phyloP scores from a whole-genome alignment of 306 rosid species.

The Rosa chinensis region DNA sequence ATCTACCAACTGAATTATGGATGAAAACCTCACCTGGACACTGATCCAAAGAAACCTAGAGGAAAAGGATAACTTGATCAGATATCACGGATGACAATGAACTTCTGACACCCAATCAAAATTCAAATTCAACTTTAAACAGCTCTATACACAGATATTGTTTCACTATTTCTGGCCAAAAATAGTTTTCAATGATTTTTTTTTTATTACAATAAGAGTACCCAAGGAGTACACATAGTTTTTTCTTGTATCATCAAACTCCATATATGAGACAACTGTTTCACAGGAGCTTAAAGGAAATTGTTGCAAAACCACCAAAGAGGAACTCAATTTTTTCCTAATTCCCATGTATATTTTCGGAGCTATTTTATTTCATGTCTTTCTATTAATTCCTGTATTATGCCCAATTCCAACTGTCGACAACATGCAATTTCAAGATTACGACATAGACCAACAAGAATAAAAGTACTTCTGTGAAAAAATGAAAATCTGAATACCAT shows the following conservation, averaged over 20 bases:
- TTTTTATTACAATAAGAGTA: background rate
- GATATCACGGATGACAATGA: background rate
- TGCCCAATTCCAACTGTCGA: background rate
- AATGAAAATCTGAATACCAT: conserved; percentile 58
- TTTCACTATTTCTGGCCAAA: background rate
- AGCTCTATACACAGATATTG: background rate
- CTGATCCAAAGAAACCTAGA: conserved; percentile 80
- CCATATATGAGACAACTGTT: background rate
- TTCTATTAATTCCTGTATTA: conserved; percentile 4
- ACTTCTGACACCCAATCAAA: background rate
- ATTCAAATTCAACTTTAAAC: background rate
- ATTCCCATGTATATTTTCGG: too few species aligned
- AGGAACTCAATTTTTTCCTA: background rate
- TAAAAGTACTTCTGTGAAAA: conserved; percentile 13
- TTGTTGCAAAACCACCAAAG: background rate
- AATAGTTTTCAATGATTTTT: background rate
- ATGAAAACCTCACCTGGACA: conserved; percentile 73
- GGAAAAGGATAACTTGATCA: conserved; percentile 9
- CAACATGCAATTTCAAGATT: background rate
- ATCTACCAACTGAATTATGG: conserved; percentile 67
- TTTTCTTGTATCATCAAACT: background rate
- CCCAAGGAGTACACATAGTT: background rate
- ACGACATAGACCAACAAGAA: background rate
- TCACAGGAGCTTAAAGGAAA: background rate
- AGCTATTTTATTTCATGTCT: background rate